Evolutionary conservation across 805 yeast genomes (phyloP).

Genomic region (Candida dajiaensis): DNA sequence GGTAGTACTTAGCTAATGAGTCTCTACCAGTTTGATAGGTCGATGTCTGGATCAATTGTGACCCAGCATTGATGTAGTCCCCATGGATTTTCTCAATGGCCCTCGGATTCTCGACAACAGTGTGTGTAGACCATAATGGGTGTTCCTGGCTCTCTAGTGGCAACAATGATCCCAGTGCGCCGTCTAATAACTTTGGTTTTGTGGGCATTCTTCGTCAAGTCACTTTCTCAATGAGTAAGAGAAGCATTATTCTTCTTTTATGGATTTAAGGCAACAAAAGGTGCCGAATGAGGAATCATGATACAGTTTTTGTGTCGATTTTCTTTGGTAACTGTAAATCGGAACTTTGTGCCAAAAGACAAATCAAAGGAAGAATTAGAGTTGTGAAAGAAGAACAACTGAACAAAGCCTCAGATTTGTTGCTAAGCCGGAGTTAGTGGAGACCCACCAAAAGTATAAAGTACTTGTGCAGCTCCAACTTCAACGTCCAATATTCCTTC

Average conservation of each 20-base stretch:
- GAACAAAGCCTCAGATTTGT: too few relatives aligned
- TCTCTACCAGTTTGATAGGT: conserved; percentile 45
- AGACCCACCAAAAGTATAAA: background rate
- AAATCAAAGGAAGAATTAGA: too few relatives aligned
- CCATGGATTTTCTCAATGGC: conserved; percentile 42
- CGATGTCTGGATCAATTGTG: conserved; percentile 46
- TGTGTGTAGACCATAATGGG: conserved; percentile 56
- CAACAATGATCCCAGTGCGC: conserved; percentile 19
- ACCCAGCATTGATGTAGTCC: conserved; percentile 46
- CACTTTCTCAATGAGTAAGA: too few relatives aligned
- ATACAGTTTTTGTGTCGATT: background rate
- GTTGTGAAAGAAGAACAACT: too few relatives aligned
- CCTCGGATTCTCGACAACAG: conserved; percentile 38
- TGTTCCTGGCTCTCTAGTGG: conserved; percentile 16
- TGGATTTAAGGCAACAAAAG: background rate
- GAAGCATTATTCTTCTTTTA: too few relatives aligned
- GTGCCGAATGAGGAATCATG: background rate
- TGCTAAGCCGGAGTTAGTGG: background rate
- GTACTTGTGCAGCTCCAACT: background rate
- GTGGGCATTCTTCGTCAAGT: background rate
- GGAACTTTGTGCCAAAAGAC: background rate
- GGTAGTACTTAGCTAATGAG: conserved; percentile 27
- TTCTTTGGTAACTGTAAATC: background rate
- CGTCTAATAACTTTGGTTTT: conserved; percentile 16
- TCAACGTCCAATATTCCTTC: background rate